Evolutionary conservation across 495 filamentous ascomycete species (phyloP).

Genomic region (Aspergillus sclerotiicarbonarius): DNA sequence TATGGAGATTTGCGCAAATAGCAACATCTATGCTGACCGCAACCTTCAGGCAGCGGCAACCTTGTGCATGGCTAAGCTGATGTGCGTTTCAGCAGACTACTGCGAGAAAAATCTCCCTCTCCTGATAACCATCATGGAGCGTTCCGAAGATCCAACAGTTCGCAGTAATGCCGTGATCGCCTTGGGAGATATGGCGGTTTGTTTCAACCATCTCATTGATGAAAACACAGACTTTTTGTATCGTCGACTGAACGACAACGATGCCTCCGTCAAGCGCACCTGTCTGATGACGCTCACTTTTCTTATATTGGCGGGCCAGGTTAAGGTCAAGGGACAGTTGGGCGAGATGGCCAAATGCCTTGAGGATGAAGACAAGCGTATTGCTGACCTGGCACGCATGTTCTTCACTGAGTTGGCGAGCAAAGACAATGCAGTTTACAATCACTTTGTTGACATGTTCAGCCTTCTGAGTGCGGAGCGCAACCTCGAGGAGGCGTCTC

Average conservation of each 20-base stretch:
- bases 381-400: constrained; percentile 91
- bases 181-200: constrained; percentile 97
- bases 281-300: constrained; percentile 99
- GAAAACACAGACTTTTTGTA: constrained; percentile 99
- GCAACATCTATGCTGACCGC: constrained; percentile 81
- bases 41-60: constrained; percentile 90
- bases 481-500: constrained; percentile 75
- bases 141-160: constrained; percentile 82
- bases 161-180: constrained; percentile 96
- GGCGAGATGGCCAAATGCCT: constrained; percentile 99
- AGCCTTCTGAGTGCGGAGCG: constrained; percentile 80
- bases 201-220: constrained; percentile 98
- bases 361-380: constrained; percentile 90
- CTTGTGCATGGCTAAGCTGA: constrained; percentile 95
- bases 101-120: constrained; percentile 91
- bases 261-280: constrained; percentile 89
- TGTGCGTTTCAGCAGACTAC: constrained; percentile 94
- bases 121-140: constrained; percentile 96
- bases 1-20: constrained; percentile 90
- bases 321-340: constrained; percentile 99
- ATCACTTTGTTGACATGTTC: constrained; percentile 99
- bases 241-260: constrained; percentile 81
- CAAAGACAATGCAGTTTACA: constrained; percentile 99
- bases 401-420: constrained; percentile 97
- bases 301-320: constrained; percentile 93